Conservation (phyloP, 208 protist species). For the Cochliopodium minus region DNA sequence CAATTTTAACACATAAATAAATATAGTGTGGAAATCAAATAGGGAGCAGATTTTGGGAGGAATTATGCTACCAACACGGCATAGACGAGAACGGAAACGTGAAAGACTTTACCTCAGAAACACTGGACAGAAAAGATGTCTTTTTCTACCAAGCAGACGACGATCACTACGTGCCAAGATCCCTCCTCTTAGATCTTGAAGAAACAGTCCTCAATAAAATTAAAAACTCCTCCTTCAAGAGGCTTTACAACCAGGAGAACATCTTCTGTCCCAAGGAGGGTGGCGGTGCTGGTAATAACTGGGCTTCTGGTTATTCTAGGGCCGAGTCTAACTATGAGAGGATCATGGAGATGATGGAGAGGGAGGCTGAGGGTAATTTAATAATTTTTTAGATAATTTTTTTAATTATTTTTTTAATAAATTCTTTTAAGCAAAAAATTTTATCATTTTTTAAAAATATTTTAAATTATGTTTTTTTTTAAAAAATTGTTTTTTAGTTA, state of each 20-base stretch:
- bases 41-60: conserved; percentile 95
- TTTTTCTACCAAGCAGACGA: conserved; percentile 99
- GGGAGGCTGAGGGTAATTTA: conserved; percentile 95
- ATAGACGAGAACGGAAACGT: conserved; percentile 79
- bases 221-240: conserved; percentile 57
- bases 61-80: conserved; percentile 93
- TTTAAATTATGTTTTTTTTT: conserved; percentile 2
- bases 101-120: conserved; percentile 65
- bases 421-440: background rate
- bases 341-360: conserved; percentile 96
- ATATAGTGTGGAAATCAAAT: conserved; percentile 55
- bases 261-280: conserved; percentile 81
- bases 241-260: conserved; percentile 98
- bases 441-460: background rate
- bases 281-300: conserved; percentile 98
- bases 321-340: conserved; percentile 49
- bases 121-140: conserved; percentile 94
- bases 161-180: conserved; percentile 97
- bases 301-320: conserved; percentile 71
- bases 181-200: conserved; percentile 95
- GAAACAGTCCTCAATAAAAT: conserved; percentile 87
- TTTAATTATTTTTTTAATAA: conserved; percentile 2
- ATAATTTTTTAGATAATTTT: conserved; percentile 84
- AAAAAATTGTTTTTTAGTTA: background rate
- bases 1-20: conserved; percentile 1